Percentiles rank a stretch among this genome's conserved stretches.
These are phyloP conservation scores for Globisporangium nagaii DNA, from an alignment of 352 stramenopile species.

Conservation along the genomic window DNA sequence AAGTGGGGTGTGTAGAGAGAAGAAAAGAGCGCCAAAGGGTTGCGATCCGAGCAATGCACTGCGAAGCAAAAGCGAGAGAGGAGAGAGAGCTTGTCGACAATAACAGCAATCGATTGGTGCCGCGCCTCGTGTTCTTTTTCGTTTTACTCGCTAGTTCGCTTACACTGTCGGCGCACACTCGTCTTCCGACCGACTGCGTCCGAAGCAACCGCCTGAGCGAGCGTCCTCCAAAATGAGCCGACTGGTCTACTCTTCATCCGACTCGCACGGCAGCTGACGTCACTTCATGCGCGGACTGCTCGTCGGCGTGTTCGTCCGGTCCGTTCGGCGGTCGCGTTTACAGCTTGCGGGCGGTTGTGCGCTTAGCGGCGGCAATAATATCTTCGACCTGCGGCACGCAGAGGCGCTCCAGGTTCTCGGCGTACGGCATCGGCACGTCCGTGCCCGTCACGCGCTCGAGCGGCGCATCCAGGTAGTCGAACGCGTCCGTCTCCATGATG, in stretches of 20 bases:
- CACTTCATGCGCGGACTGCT: too few species aligned
- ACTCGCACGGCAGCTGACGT: neutral
- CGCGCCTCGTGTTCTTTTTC: constrained; percentile 5
- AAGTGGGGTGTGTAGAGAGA: neutral
- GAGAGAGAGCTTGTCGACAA: too few species aligned
- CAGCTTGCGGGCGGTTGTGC: constrained; percentile 70
- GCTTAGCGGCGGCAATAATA: constrained; percentile 91
- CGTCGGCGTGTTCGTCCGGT: too few species aligned
- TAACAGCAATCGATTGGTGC: constrained; percentile 2
- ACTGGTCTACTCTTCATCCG: neutral
- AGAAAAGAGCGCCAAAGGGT: neutral
- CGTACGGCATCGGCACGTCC: constrained; percentile 99
- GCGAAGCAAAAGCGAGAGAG: too few species aligned
- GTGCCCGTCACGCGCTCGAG: constrained; percentile 96
- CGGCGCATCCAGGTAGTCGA: constrained; percentile 99
- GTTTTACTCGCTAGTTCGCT: neutral
- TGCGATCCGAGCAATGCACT: too few species aligned
- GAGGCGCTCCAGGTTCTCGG: constrained; percentile 93
- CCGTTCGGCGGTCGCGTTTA: too few species aligned
- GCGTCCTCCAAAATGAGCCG: neutral
- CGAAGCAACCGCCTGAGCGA: too few species aligned
- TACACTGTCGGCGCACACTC: constrained; percentile 7
- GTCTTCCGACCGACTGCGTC: too few species aligned
- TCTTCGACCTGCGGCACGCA: constrained; percentile 94
- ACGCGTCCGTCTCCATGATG: constrained; percentile 97